phyloP scores from a whole-genome alignment of 1,284 basidiomycete genomes.

The Termitomyces sp. region DNA sequence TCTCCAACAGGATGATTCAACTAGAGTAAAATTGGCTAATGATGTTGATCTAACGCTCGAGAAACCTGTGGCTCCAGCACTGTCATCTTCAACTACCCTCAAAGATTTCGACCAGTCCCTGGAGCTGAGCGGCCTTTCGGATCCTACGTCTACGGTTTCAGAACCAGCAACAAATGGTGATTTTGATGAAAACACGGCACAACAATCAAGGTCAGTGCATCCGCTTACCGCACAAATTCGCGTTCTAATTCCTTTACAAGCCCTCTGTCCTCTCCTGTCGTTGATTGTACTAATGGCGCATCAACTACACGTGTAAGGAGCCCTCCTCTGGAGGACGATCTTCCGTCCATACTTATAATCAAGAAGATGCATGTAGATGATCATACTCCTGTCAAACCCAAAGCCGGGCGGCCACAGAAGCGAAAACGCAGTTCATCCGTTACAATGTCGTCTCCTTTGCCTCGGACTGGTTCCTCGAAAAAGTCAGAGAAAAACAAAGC shows the following conservation, averaged over 20 bases:
- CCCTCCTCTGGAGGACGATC: slow-evolving; percentile 12
- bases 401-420: slow-evolving; percentile 15
- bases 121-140: too few relatives aligned
- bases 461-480: slow-evolving; percentile 11
- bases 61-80: background rate
- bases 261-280: slow-evolving; percentile 2
- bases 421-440: slow-evolving; percentile 22
- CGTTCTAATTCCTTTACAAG: background rate
- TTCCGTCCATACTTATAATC: slow-evolving; percentile 21
- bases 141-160: background rate
- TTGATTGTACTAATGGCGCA: background rate
- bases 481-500: slow-evolving; percentile 9
- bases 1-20: background rate
- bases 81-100: background rate
- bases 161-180: background rate
- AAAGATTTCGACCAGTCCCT: background rate
- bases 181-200: background rate
- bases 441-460: slow-evolving; percentile 2
- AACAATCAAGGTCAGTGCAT: background rate
- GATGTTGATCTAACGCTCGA: background rate
- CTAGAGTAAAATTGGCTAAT: background rate
- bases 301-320: slow-evolving; percentile 6
- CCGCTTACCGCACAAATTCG: background rate
- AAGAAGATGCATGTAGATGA: slow-evolving; percentile 12
- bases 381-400: slow-evolving; percentile 7